Base-by-base conservation (phyloP, 257 asterid species). In the Fraxinus anomala region DNA sequence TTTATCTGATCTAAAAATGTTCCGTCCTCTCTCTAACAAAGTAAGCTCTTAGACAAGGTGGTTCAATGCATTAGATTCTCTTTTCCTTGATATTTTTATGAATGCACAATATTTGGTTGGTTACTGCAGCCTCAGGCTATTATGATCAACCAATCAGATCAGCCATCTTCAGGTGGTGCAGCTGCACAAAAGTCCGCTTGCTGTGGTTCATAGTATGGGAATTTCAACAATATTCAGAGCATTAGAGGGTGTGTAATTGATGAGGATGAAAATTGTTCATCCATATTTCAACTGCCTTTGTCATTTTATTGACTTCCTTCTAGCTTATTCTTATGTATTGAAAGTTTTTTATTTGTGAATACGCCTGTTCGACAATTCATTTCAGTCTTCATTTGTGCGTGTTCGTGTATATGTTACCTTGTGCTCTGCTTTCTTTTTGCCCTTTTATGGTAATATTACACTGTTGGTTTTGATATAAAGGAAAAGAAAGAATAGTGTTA, bases 161-260 rank as follows among this genome's bases (percentile, higher is more conserved):
- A 70, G 24, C 76, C 84, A 39, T 81, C 59, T 17, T 82, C 84
- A 44, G 70, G 72, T 17, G 77, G 76, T 33, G 79, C 37, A 51
- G 44, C 67, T 33, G 73, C 82, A 73, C 84, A 84, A 74, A 87
- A 78, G 76, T 82, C 90, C 39, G 82, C 88, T 21, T 87, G 90
- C 76, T 87, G 88, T 19, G 84, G 88, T 70, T 80, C 85, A 39
- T 84, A 73, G 59, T 63, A 24, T 24, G 34, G 68, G 31, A 24
- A 63, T 63, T 63, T 63, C 68, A 24, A 63, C 33, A 10, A 3
- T 51, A 51, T 51, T 51, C 61, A 51, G 23, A 51, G 61, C 51
- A 42, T 56, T 56, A 56, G 26, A n/a, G 66, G 66, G 66, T 17
- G 33, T 61, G 68, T 24, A 24, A 61, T 12, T 61, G 33, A 23